Evolutionary conservation across 2,329 filamentous ascomycete genomes (phyloP), one percentile per base, ranked within the genome.

Genomic region (Sporothrix pallida): DNA sequence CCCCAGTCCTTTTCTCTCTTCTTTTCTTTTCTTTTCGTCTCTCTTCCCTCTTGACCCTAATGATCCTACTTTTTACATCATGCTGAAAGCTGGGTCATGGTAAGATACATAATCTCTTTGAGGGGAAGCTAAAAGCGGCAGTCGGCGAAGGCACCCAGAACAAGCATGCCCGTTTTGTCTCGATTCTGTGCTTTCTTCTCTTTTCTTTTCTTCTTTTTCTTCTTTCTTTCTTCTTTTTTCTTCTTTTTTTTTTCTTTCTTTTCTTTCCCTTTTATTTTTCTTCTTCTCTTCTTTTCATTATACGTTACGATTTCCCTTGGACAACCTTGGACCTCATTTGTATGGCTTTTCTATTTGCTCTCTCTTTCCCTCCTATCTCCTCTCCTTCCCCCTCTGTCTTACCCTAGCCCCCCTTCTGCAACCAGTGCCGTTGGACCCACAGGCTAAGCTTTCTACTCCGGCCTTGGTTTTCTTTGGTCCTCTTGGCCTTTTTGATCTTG

Each of bases 371-470:
- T 3, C 20, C 17, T 58, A 31, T 52, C 54, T 58, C 23, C 54
- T 12, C 54, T 12, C 23, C 54, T 58, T 17, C 10, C 15, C n/a
- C 62, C 9, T 67, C 42, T 48, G 62, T 67, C 62, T 48, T 42
- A 67, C n/a, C 44, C 23, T 13, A 20, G 48, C 23, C 17, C 12
- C 15, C 23, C 23, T 37, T 37, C 31, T 37, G 7, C 31, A 37
- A 46, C 58, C 58, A 62, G 60, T 63, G 17, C 60, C 31, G 60
- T 42, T 63, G 31, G 60, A 63, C 60, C 62, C 62, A 26, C 62
- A 67, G 20, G 44, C 42, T 67, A 67, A 67, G 62, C 62, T 67
- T 67, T 48, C 42, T 67, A n/a, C 4, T 15, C 17, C 20, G 46
- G 50, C 44, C 46, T 69, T 69, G 65, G 44, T 20, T 63, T 58